A percentile compares a stretch with the other conserved stretches of the same genome.
Evolutionary conservation across 805 yeast genomes (phyloP).

Genomic region (Metschnikowia chrysomelidarum): DNA sequence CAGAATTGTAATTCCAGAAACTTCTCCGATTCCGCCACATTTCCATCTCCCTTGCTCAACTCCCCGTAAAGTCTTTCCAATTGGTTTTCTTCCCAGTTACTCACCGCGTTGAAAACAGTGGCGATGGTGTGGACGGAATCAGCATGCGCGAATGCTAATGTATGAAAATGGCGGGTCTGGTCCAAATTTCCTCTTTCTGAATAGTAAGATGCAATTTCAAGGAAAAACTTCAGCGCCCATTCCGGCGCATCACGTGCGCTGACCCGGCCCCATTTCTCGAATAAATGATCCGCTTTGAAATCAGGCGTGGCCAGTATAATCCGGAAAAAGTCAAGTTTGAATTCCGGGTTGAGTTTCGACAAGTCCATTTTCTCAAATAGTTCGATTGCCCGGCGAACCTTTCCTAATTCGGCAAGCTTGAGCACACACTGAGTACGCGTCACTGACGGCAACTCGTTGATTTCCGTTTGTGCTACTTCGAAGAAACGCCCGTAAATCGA

Average conservation of each 20-base stretch:
- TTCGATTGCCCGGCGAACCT: constrained; percentile 22
- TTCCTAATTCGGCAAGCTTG: constrained; percentile 32
- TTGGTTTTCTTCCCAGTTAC: constrained; percentile 55
- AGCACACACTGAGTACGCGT: constrained; percentile 16
- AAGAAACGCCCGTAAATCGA: constrained; percentile 31
- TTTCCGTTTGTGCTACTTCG: constrained; percentile 8
- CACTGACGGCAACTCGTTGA: neutral
- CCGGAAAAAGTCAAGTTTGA: constrained; percentile 8
- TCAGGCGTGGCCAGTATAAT: constrained; percentile 1
- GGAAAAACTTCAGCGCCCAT: constrained; percentile 50
- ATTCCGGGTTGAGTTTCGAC: constrained; percentile 4
- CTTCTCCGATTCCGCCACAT: constrained; percentile 15
- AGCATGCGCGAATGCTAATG: constrained; percentile 46
- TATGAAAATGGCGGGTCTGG: constrained; percentile 37
- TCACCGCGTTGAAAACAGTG: constrained; percentile 57
- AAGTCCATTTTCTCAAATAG: constrained; percentile 23
- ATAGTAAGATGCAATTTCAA: constrained; percentile 49
- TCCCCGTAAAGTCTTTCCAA: constrained; percentile 25
- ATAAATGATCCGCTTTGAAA: constrained; percentile 5
- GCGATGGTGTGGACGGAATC: constrained; percentile 61
- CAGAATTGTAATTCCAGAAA: constrained; percentile 40
- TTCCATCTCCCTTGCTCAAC: constrained; percentile 17
- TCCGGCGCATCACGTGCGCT: constrained; percentile 49
- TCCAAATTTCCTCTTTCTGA: constrained; percentile 33
- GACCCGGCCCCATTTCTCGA: constrained; percentile 6